These are phyloP conservation scores for Russula sp. DNA, from an alignment of 768 basidiomycete genomes.

Conservation along the genomic window DNA sequence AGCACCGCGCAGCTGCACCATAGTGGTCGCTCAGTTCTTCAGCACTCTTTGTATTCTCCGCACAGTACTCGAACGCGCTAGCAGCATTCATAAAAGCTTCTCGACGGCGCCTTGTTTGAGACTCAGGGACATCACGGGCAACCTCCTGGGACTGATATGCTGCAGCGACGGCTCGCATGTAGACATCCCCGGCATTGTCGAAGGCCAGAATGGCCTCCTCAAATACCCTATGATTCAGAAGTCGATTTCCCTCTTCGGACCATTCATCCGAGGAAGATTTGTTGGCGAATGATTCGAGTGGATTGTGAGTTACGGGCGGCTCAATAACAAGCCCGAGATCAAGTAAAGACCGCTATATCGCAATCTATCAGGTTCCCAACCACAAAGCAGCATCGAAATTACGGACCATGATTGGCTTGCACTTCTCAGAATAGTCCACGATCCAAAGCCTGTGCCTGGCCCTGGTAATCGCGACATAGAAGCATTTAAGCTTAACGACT, in stretches of 20 bases:
- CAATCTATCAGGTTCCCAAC: background rate
- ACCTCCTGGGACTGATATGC: slow-evolving; percentile 15
- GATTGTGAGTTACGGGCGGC: background rate
- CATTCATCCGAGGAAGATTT: slow-evolving; percentile 16
- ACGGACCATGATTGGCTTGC: slow-evolving; percentile 44
- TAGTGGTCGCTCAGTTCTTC: slow-evolving; percentile 1
- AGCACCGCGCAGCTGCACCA: slow-evolving; percentile 16
- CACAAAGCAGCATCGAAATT: slow-evolving; percentile 35
- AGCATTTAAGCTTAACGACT: slow-evolving; percentile 51
- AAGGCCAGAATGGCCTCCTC: slow-evolving; percentile 24
- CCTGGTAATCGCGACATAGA: slow-evolving; percentile 71
- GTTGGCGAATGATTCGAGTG: slow-evolving; percentile 10
- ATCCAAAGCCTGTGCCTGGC: slow-evolving; percentile 71
- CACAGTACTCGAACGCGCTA: slow-evolving; percentile 8
- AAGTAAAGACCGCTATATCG: slow-evolving; percentile 11
- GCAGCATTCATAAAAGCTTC: slow-evolving; percentile 15
- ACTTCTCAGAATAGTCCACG: slow-evolving; percentile 52
- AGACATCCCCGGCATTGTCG: slow-evolving; percentile 10
- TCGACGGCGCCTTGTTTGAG: slow-evolving; percentile 2
- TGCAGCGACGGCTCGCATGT: slow-evolving; percentile 6
- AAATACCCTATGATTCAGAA: slow-evolving; percentile 6
- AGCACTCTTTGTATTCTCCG: background rate
- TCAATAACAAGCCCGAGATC: slow-evolving; percentile 6
- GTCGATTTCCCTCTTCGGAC: slow-evolving; percentile 17
- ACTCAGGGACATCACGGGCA: slow-evolving; percentile 13